phyloP scores from a whole-genome alignment of 2,329 filamentous ascomycete species.

The Venturia effusa region DNA sequence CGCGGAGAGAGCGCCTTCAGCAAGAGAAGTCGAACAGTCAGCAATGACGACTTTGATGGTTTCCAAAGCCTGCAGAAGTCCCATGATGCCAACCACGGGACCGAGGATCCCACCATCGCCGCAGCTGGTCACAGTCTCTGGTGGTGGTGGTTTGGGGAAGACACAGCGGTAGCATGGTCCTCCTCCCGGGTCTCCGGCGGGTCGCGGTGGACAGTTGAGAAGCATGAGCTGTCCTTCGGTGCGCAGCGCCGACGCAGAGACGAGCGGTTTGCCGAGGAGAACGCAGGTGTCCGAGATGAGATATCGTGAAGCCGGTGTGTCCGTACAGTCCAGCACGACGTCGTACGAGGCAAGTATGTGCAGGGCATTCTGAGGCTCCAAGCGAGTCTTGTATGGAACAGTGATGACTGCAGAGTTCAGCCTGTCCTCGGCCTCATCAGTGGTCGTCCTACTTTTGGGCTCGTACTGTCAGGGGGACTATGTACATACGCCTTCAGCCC shows the following conservation, averaged over 20 bases:
- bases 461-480: neutral
- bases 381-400: slow-evolving; percentile 48
- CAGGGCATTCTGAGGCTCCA: slow-evolving; percentile 58
- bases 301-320: slow-evolving; percentile 85
- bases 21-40: slow-evolving; percentile 16
- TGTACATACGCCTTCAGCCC: slow-evolving; percentile 32
- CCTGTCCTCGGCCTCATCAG: slow-evolving; percentile 27
- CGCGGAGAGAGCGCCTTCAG: slow-evolving; percentile 21
- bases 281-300: slow-evolving; percentile 86
- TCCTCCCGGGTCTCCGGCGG: slow-evolving; percentile 45
- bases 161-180: slow-evolving; percentile 92
- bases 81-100: slow-evolving; percentile 88
- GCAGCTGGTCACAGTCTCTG: slow-evolving; percentile 72
- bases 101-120: slow-evolving; percentile 89
- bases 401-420: slow-evolving; percentile 65
- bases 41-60: slow-evolving; percentile 68
- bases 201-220: slow-evolving; percentile 65
- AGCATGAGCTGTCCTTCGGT: slow-evolving; percentile 85
- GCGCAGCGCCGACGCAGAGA: slow-evolving; percentile 81
- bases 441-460: neutral
- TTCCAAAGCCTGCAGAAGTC: slow-evolving; percentile 81
- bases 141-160: slow-evolving; percentile 77
- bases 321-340: slow-evolving; percentile 85
- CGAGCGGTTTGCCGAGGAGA: slow-evolving; percentile 63
- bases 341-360: slow-evolving; percentile 62